A percentile compares a stretch with the other conserved stretches of the same genome.
phyloP scores from a whole-genome alignment of 306 rosid genomes.

The Herpetospermum pedunculosum region DNA sequence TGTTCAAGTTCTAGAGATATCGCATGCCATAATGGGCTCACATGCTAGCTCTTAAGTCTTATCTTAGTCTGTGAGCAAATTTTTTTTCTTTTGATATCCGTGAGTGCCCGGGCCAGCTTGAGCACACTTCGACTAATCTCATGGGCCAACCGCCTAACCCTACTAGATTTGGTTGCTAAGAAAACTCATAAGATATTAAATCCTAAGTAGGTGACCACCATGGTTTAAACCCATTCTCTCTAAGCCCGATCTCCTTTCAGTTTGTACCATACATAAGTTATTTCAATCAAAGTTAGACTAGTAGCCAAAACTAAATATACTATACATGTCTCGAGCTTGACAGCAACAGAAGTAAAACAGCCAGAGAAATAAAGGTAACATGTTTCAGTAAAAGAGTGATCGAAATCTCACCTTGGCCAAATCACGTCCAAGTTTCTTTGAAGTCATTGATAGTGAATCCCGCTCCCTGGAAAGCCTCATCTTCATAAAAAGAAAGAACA shows the following conservation, averaged over 20 bases:
- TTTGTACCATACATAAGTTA: background rate
- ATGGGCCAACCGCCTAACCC: no score
- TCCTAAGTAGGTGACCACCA: no score
- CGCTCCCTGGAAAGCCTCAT: constrained; percentile 53
- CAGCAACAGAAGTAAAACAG: background rate
- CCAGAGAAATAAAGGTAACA: background rate
- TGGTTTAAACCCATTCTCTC: no score
- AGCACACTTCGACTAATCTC: no score
- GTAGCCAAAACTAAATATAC: background rate
- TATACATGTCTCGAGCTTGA: background rate
- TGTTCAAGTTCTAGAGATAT: background rate
- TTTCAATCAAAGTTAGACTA: background rate
- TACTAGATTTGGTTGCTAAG: no score
- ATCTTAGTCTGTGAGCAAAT: background rate
- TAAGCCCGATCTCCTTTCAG: background rate
- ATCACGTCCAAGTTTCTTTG: constrained; percentile 73
- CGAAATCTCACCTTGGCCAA: constrained; percentile 57
- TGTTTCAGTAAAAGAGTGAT: background rate
- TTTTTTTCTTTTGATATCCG: no score
- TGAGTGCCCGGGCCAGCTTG: no score
- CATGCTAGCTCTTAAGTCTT: background rate
- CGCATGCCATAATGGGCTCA: background rate
- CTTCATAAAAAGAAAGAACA: constrained; percentile 27
- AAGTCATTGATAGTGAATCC: constrained; percentile 53
- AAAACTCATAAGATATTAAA: no score